phyloP scores from a whole-genome alignment of 2,329 filamentous ascomycete genomes.

The Sclerotinia glacialis region DNA sequence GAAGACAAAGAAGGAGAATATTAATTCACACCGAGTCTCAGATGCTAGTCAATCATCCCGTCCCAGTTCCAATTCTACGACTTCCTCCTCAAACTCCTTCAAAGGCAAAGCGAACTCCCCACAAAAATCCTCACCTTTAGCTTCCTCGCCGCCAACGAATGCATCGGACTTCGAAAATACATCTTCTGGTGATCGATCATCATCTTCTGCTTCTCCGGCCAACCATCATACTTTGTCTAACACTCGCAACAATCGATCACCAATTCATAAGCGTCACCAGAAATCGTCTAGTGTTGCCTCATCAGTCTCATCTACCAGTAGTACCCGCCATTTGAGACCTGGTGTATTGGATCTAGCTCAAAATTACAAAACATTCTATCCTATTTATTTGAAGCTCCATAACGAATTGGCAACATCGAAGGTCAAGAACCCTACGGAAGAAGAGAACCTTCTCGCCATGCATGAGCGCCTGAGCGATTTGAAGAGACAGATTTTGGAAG shows the following conservation, averaged over 20 bases:
- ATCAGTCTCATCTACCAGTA: constrained; percentile 33
- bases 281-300: constrained; percentile 38
- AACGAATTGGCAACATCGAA: constrained; percentile 47
- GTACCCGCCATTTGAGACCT: constrained; percentile 42
- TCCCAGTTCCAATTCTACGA: constrained; percentile 42
- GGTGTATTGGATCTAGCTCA: constrained; percentile 54
- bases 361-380: constrained; percentile 55
- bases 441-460: constrained; percentile 54
- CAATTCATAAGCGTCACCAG: constrained; percentile 37
- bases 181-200: constrained; percentile 32
- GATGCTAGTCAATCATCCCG: constrained; percentile 51
- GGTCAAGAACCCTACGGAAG: constrained; percentile 51
- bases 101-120: constrained; percentile 53
- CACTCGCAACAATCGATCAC: constrained; percentile 32
- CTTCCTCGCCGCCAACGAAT: constrained; percentile 64
- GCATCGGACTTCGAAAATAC: constrained; percentile 57
- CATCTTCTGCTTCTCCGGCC: constrained; percentile 34
- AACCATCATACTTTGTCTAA: constrained; percentile 20
- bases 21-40: constrained; percentile 46
- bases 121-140: constrained; percentile 61
- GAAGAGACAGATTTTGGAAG: constrained; percentile 53
- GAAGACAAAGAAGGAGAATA: constrained; percentile 34
- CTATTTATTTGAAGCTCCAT: constrained; percentile 56
- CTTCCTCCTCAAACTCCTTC: constrained; percentile 40
- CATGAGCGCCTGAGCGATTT: constrained; percentile 52